Base-by-base conservation (phyloP, 495 filamentous ascomycete genomes). In the Wilcoxina mikolae region DNA sequence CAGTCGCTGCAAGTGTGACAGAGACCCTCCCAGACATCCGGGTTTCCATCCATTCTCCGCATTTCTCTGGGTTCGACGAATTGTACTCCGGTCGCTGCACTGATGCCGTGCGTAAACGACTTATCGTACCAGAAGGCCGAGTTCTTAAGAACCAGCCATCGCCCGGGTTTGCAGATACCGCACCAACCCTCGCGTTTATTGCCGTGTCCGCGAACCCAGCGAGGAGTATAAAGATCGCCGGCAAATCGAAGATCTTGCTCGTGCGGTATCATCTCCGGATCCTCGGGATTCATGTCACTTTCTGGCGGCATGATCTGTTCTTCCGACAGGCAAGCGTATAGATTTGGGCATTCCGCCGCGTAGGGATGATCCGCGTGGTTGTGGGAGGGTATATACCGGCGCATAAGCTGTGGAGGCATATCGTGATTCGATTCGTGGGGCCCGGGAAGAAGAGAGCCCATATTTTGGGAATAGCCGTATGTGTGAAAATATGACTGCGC, bases 51-150 rank as follows among this genome's bases (percentile, higher is more conserved):
- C 74, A 84, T 85, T 46, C 82, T 69, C 26, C 84, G 70, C 18
- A 78, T 83, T 62, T 84, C 75, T 58, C 79, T 74, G 3, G 83
- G 83, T 57, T 81, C 81, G 61, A 83, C 74, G 68, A 87, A 88
- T 2, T 80, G 74, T 55, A 71, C 76, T 7, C 84, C 84, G 12
- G 83, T 87, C 20, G 81, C 81, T 25, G 83, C 83, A 62, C 82
- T 84, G 61, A 88, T 84, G 28, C 84, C 84, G 54, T 87, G 84
- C 2, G 80, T 83, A 65, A 87, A 88, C 54, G 76, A 81, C 67
- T 87, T 88, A 69, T 88, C 84, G 65, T 88, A 88, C 84, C 84
- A 88, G 68, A 84, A 88, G 10, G 83, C 84, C 54, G 80, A 84
- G 67, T 87, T 88, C 71, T 88, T 88, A 51, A 88, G 68, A 17